phyloP scores from a whole-genome alignment of 768 basidiomycete species.

The Serendipita vermifera region DNA sequence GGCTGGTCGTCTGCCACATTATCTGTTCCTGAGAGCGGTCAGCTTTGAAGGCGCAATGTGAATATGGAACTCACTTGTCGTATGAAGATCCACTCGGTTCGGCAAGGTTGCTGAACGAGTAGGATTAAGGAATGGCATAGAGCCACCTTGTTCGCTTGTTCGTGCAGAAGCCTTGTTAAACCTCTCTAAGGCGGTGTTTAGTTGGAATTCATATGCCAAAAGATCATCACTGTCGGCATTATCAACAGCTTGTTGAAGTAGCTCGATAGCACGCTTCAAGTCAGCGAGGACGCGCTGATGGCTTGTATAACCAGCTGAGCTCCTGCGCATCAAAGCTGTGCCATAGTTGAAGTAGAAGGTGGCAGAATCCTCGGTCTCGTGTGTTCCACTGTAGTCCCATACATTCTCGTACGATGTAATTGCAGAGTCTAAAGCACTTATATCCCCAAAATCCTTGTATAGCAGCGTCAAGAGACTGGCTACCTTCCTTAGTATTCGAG shows the following conservation, averaged over 20 bases:
- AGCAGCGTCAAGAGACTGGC: not conserved
- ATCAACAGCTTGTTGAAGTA: not conserved
- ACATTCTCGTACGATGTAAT: not conserved
- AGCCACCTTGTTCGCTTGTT: no score
- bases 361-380: not conserved
- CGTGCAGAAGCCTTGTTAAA: no score
- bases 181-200: not conserved
- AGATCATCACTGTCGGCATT: not conserved
- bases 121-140: no score
- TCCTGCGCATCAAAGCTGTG: not conserved
- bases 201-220: not conserved
- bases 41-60: no score
- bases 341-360: constrained; percentile 6
- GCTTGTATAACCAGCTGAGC: not conserved
- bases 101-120: no score
- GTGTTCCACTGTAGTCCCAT: not conserved
- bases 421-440: not conserved
- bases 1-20: no score
- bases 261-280: not conserved
- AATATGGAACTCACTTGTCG: no score
- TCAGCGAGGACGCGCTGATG: not conserved
- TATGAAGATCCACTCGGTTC: no score
- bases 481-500: not conserved
- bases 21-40: no score
- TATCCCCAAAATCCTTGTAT: not conserved